These are phyloP conservation scores for Lactarius evosmus DNA, from an alignment of 768 basidiomycete species.

Conservation along the genomic window DNA sequence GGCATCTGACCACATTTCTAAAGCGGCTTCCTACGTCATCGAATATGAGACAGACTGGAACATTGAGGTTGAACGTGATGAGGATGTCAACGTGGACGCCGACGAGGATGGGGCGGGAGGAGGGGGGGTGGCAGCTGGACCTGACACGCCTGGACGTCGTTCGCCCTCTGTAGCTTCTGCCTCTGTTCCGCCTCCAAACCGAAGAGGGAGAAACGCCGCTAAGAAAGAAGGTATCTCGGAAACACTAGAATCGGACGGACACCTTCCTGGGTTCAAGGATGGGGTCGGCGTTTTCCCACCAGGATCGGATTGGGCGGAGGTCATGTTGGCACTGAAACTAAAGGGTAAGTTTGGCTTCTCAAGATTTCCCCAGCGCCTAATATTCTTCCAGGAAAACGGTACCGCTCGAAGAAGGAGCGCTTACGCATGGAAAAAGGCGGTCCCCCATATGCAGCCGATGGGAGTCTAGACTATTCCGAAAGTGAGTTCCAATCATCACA, in stretches of 20 bases:
- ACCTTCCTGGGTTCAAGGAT: conserved; percentile 73
- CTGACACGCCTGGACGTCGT: conserved; percentile 32
- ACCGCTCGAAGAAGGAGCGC: conserved; percentile 78
- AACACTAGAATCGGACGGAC: conserved; percentile 63
- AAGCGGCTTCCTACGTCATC: conserved; percentile 68
- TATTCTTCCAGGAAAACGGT: conserved; percentile 56
- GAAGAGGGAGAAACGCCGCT: conserved; percentile 39
- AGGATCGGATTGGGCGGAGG: conserved; percentile 65
- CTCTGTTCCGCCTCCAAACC: conserved; percentile 22
- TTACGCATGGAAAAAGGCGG: conserved; percentile 74
- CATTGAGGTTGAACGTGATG: conserved; percentile 62
- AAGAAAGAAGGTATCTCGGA: conserved; percentile 42
- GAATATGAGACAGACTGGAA: conserved; percentile 85
- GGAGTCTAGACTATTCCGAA: conserved; percentile 73
- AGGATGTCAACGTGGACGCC: conserved; percentile 34
- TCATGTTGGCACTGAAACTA: conserved; percentile 70
- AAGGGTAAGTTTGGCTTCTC: conserved; percentile 48
- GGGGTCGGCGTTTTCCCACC: conserved; percentile 71
- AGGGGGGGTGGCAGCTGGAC: conserved; percentile 23
- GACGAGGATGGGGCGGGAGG: conserved; percentile 43
- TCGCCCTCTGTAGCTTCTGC: conserved; percentile 31
- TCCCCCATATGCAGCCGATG: conserved; percentile 65
- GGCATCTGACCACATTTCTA: conserved; percentile 71
- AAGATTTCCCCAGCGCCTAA: neutral
- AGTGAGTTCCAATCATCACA: conserved; percentile 43